Evolutionary conservation across 1,139 yeast genomes (phyloP).

Genomic region (Taphrina flavorubra): DNA sequence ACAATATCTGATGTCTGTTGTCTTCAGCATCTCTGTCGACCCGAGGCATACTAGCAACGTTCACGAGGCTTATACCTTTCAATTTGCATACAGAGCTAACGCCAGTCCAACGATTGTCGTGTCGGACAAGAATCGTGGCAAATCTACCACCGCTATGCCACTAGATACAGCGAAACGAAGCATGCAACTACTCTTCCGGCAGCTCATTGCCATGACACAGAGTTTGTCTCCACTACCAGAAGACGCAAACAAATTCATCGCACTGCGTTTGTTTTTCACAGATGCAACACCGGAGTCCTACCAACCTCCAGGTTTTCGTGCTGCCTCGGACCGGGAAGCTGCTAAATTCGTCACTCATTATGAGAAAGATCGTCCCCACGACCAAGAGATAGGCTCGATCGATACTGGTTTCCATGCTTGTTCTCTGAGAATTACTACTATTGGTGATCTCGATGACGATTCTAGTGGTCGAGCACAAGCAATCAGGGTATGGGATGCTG

Average conservation of each 20-base stretch:
- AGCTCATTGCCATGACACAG: constrained; percentile 62
- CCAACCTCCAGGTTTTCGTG: constrained; percentile 59
- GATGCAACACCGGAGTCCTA: constrained; percentile 57
- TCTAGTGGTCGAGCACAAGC: background rate
- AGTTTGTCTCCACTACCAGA: constrained; percentile 59
- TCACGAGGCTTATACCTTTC: constrained; percentile 60
- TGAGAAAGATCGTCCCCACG: constrained; percentile 31
- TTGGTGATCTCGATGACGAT: constrained; percentile 17
- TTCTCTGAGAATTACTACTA: constrained; percentile 13
- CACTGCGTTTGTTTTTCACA: constrained; percentile 59
- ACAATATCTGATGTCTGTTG: constrained; percentile 56
- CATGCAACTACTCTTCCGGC: constrained; percentile 58
- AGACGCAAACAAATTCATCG: constrained; percentile 53
- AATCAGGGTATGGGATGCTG: constrained; percentile 30
- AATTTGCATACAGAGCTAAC: constrained; percentile 53
- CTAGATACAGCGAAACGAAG: constrained; percentile 53
- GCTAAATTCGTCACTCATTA: constrained; percentile 37
- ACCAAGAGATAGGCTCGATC: constrained; percentile 44
- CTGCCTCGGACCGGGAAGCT: constrained; percentile 53
- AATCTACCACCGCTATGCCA: constrained; percentile 16
- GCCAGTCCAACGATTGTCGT: constrained; percentile 46
- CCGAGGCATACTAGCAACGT: constrained; percentile 54
- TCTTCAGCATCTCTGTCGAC: constrained; percentile 57
- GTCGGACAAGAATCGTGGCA: constrained; percentile 8
- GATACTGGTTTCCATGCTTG: constrained; percentile 46